Conservation (phyloP, 805 yeast species). For the Ogataea pini region DNA sequence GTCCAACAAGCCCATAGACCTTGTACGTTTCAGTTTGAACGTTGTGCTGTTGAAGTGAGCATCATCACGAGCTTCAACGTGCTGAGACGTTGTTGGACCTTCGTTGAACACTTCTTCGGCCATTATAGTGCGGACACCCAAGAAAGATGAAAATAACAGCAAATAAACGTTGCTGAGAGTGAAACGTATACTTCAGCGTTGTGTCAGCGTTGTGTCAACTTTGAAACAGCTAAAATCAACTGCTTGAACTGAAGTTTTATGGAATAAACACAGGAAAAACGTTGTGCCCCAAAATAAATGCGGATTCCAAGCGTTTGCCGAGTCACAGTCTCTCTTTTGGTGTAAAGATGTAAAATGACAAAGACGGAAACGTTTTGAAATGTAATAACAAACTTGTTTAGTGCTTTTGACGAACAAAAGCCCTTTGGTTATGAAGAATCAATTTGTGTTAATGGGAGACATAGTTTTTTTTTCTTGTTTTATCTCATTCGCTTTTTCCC, state of each 20-base stretch:
- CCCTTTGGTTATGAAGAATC: neutral
- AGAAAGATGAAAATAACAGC: neutral
- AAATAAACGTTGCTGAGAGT: neutral
- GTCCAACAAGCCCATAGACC: constrained; percentile 79
- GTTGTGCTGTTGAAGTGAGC: constrained; percentile 69
- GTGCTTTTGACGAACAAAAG: neutral
- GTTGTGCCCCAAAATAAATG: neutral
- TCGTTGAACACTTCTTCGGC: constrained; percentile 47
- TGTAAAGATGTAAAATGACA: neutral
- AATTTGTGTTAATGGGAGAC: constrained; percentile 5
- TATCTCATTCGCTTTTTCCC: constrained; percentile 6
- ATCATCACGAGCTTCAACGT: constrained; percentile 69
- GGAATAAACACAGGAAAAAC: neutral
- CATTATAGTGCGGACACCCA: constrained; percentile 15
- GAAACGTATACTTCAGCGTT: neutral
- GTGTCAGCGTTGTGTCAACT: neutral
- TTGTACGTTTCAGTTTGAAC: constrained; percentile 75
- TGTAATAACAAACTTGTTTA: neutral
- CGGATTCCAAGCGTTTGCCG: neutral
- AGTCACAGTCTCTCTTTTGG: neutral
- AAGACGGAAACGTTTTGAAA: neutral
- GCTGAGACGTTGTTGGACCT: constrained; percentile 65
- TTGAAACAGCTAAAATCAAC: neutral
- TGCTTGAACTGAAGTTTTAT: neutral
- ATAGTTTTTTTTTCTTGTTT: constrained; percentile 4